phyloP scores from a whole-genome alignment of 345 rosid species.

The Brassica incana region DNA sequence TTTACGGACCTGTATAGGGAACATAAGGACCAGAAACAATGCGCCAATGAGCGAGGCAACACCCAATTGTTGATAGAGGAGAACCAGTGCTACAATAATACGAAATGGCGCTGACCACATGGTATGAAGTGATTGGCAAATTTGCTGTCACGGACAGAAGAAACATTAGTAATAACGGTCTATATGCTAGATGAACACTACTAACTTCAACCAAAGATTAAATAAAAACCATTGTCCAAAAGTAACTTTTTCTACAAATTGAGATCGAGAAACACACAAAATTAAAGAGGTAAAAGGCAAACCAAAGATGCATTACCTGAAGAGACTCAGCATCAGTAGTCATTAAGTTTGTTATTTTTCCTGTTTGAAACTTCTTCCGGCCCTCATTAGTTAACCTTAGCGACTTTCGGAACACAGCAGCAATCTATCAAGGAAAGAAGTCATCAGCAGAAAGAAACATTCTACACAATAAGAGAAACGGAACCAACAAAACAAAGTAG shows the following conservation, averaged over 20 bases:
- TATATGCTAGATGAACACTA: neutral
- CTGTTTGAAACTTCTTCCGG: slow-evolving; percentile 78
- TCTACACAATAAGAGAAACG: neutral
- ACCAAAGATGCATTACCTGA: slow-evolving; percentile 54
- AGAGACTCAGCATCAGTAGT: slow-evolving; percentile 96
- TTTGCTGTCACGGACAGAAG: slow-evolving; percentile 60
- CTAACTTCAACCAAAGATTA: no score
- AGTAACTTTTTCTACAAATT: neutral
- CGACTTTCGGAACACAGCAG: slow-evolving; percentile 95
- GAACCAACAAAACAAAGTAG: neutral
- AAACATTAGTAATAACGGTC: slow-evolving; percentile 18
- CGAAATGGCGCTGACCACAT: slow-evolving; percentile 99
- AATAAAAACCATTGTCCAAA: neutral
- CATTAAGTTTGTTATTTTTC: slow-evolving; percentile 98
- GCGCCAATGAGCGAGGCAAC: slow-evolving; percentile 65
- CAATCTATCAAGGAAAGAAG: slow-evolving; percentile 54
- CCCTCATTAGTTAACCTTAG: slow-evolving; percentile 89
- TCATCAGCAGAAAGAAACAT: slow-evolving; percentile 12
- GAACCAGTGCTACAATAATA: slow-evolving; percentile 71
- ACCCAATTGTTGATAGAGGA: slow-evolving; percentile 64
- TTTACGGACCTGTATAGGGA: slow-evolving; percentile 86
- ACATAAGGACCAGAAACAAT: slow-evolving; percentile 72
- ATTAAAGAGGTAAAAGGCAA: neutral
- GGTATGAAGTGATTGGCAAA: slow-evolving; percentile 96
- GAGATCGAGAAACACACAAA: slow-evolving; percentile 3